These are phyloP conservation scores for Cydonia oblonga DNA, from an alignment of 331 rosid genomes.

Conservation along the genomic window DNA sequence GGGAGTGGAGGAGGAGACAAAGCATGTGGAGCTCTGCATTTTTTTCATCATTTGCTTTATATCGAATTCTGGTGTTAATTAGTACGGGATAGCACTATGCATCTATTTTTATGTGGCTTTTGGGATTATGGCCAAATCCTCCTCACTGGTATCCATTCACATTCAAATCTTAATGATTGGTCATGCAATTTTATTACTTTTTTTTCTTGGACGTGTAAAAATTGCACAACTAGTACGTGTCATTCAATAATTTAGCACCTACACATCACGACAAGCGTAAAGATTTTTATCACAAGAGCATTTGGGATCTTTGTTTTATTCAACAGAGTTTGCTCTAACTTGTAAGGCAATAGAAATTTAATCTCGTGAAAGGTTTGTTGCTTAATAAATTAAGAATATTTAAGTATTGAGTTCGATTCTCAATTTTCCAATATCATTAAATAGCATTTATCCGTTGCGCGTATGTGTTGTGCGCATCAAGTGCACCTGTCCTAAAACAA, in stretches of 20 bases:
- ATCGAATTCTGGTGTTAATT: conserved; percentile 5
- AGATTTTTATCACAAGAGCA: no score
- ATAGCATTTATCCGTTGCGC: no score
- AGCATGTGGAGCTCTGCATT: conserved; percentile 21
- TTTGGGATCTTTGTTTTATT: background rate
- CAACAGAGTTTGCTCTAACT: background rate
- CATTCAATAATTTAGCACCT: no score
- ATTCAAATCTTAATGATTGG: background rate
- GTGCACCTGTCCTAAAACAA: no score
- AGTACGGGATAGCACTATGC: background rate
- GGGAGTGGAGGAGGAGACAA: conserved; percentile 26
- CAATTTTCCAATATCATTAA: background rate
- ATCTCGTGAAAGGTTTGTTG: background rate
- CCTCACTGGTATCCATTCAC: background rate
- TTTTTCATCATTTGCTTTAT: conserved; percentile 18
- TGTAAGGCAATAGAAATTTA: background rate
- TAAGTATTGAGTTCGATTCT: background rate
- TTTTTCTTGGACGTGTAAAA: background rate
- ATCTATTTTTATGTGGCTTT: background rate
- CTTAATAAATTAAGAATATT: no score
- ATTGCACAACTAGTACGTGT: background rate
- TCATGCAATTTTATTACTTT: background rate
- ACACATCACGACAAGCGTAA: no score
- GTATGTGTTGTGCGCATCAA: no score
- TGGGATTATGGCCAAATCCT: background rate